Base-by-base conservation (phyloP, 768 basidiomycete genomes). In the Xerocomellus chrysenteron region DNA sequence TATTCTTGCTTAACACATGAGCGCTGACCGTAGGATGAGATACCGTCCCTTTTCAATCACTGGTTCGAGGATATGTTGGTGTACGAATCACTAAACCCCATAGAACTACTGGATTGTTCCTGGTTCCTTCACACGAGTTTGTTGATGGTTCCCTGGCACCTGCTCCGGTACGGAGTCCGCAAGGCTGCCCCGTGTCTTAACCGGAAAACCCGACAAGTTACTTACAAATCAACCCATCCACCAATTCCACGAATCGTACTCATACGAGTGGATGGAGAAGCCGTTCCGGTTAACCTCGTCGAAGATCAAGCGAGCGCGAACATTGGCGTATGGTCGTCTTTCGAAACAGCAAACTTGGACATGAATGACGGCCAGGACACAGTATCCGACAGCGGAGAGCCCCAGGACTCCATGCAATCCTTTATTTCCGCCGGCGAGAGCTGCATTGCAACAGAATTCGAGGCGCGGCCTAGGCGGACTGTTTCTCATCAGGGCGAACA, bases 21-120 rank as follows among this genome's bases (percentile, higher is more conserved):
- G 36, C 7, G 26, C 47, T 63, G 37, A 66, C 24, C 10, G 9
- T n/a, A 28, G 14, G 42, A 52, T 37, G 10, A 65, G 64, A 66
- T 65, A 44, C 64, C 65, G 10, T 55, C 61, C 8, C 3, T 65
- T 13, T 36, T 49, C 16, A 37, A 55, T 19, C 61, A 65, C 45
- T 66, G 65, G 64, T 66, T 63, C 36, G 64, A 65, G 49, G 50
- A 66, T 13, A 40, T 52, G 14, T 30, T 43, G 45, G 30, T 30
- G 17, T 66, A 60, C 39, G 64, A 65, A 2, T 50, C 61, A 2
- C 32, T 62, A 1, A 30, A 30, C 33, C 53, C 61, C 19, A 32
- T 28, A 2, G 35, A 28, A 5, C 17, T 50, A 7, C 17, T 53
- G 13, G 44, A 42, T 35, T 37, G 28, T 8, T 26, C 44, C 7